phyloP scores from a whole-genome alignment of 352 stramenopile genomes.

The Phytophthora macrochlamydospora region DNA sequence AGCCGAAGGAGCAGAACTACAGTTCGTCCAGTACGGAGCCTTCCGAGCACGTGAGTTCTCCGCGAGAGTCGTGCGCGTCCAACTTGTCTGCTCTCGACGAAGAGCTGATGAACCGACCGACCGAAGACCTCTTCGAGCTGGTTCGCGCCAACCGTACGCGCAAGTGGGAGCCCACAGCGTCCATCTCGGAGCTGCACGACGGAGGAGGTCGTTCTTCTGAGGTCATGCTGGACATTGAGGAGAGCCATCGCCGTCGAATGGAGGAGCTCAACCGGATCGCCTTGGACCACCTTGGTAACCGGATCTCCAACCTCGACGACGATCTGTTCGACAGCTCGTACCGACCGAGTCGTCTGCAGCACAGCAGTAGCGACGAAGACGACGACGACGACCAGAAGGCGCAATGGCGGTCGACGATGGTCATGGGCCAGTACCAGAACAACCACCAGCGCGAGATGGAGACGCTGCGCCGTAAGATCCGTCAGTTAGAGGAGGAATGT shows the following conservation, averaged over 20 bases:
- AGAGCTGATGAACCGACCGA: constrained; percentile 54
- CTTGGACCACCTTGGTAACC: constrained; percentile 47
- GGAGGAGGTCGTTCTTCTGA: constrained; percentile 31
- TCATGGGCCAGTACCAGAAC: constrained; percentile 52
- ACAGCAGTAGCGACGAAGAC: constrained; percentile 10
- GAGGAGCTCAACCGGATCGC: constrained; percentile 60
- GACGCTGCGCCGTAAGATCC: constrained; percentile 43
- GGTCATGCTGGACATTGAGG: constrained; percentile 49
- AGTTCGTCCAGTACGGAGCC: constrained; percentile 29
- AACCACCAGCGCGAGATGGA: constrained; percentile 56
- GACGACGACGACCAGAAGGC: constrained; percentile 22
- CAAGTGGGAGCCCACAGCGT: constrained; percentile 9
- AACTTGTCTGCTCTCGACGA: constrained; percentile 43
- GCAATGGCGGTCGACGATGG: constrained; percentile 47
- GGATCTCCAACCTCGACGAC: constrained; percentile 49
- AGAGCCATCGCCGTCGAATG: constrained; percentile 57
- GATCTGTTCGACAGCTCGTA: constrained; percentile 31
- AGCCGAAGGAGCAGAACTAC: constrained; percentile 19
- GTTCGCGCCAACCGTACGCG: constrained; percentile 40
- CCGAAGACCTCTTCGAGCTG: constrained; percentile 50
- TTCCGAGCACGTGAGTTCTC: constrained; percentile 25
- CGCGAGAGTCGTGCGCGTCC: constrained; percentile 30
- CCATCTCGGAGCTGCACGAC: constrained; percentile 5
- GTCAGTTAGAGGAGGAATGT: constrained; percentile 56
- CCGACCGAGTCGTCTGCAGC: constrained; percentile 23